Conservation (phyloP, 371 early-diverging fungal genomes). For the Syncephalis plumigaleata region DNA sequence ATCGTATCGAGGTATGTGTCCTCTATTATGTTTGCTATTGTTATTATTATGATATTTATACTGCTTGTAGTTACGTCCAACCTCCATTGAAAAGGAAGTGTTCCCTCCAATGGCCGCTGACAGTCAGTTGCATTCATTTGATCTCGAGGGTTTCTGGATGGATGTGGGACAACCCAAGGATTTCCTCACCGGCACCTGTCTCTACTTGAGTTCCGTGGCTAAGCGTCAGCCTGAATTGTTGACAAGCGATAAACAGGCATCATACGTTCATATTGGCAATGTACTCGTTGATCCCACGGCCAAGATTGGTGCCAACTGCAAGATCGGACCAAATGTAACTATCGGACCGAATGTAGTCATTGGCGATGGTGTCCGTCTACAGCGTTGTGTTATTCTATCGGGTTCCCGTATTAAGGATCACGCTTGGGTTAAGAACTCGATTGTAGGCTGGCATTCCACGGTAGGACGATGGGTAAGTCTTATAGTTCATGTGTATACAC, state of each 20-base stretch:
- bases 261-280: conserved; percentile 58
- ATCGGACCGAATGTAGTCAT: conserved; percentile 86
- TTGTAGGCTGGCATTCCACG: conserved; percentile 94
- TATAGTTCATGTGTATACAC: too few species aligned
- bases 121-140: conserved; percentile 72
- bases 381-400: conserved; percentile 82
- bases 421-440: conserved; percentile 78
- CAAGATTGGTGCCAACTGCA: conserved; percentile 82
- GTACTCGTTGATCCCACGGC: conserved; percentile 84
- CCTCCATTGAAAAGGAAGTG: conserved; percentile 95
- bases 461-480: conserved; percentile 63
- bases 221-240: conserved; percentile 51
- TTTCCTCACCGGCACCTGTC: conserved; percentile 87
- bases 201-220: conserved; percentile 73
- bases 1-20: conserved; percentile 62
- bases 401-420: conserved; percentile 71
- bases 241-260: conserved; percentile 17
- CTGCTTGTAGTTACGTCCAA: conserved; percentile 65
- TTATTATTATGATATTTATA: conserved; percentile 1
- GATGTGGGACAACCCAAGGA: conserved; percentile 99
- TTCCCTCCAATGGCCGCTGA: conserved; percentile 90
- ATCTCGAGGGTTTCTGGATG: conserved; percentile 98
- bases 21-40: background rate
- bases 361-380: conserved; percentile 89
- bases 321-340: conserved; percentile 89